Evolutionary conservation across 495 filamentous ascomycete genomes (phyloP).

Genomic region (Ascodesmis nigricans): DNA sequence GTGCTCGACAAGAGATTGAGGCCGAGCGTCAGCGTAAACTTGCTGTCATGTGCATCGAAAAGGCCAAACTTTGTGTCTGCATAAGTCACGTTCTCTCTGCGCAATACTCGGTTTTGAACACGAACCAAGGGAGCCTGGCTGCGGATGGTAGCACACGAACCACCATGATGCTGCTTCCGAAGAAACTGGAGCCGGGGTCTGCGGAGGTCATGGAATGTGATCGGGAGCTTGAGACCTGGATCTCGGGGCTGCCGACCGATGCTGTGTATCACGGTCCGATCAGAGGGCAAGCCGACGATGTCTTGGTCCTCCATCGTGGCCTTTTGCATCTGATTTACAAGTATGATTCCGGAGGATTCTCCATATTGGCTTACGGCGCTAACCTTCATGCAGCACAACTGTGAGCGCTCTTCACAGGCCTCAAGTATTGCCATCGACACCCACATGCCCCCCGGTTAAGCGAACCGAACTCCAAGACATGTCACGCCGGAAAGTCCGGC

Average conservation of each 20-base stretch:
- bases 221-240: slow-evolving; percentile 49
- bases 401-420: slow-evolving; percentile 72
- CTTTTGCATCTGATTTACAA: slow-evolving; percentile 72
- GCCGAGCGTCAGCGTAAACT: slow-evolving; percentile 36
- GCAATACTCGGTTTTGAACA: slow-evolving; percentile 75
- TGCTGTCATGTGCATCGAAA: slow-evolving; percentile 72
- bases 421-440: slow-evolving; percentile 57
- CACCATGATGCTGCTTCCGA: slow-evolving; percentile 78
- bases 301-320: slow-evolving; percentile 49
- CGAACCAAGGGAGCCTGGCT: slow-evolving; percentile 40
- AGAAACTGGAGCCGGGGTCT: slow-evolving; percentile 51
- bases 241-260: slow-evolving; percentile 38
- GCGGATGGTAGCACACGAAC: slow-evolving; percentile 48
- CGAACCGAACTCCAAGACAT: slow-evolving; percentile 47
- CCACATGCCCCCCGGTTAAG: slow-evolving; percentile 32
- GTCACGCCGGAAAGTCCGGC: slow-evolving; percentile 54
- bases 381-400: slow-evolving; percentile 45
- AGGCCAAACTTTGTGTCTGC: slow-evolving; percentile 68
- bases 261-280: slow-evolving; percentile 10
- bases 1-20: slow-evolving; percentile 14
- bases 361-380: not conserved
- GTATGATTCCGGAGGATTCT: slow-evolving; percentile 9
- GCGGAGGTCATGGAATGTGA: slow-evolving; percentile 48
- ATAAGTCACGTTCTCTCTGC: slow-evolving; percentile 65
- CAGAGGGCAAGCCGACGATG: slow-evolving; percentile 23